Conservation (phyloP, 2,329 filamentous ascomycete species). For the Trichoderma arundinaceum region DNA sequence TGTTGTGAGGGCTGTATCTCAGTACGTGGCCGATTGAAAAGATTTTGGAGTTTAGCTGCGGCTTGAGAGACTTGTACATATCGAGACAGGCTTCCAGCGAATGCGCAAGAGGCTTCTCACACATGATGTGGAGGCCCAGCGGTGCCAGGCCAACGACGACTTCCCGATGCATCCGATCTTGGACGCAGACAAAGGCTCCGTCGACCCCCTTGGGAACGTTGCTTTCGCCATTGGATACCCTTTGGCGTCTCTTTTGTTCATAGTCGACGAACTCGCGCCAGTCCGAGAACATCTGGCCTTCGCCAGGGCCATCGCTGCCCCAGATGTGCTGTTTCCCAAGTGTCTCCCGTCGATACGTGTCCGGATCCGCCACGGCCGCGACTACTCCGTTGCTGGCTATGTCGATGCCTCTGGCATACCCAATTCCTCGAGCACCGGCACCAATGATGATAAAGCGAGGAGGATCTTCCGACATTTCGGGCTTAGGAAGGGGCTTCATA, state of each 20-base stretch:
- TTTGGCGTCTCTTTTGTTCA: constrained; percentile 66
- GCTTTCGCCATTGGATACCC: constrained; percentile 54
- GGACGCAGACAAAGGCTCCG: constrained; percentile 68
- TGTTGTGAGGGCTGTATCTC: constrained; percentile 91
- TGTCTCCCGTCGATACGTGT: constrained; percentile 73
- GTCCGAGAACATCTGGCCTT: constrained; percentile 71
- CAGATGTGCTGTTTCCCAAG: constrained; percentile 78
- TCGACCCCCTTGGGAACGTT: constrained; percentile 62
- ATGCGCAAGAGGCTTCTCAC: constrained; percentile 91
- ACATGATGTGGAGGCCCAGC: constrained; percentile 80
- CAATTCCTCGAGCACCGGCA: constrained; percentile 77
- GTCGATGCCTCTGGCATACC: constrained; percentile 73
- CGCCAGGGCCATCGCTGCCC: constrained; percentile 55
- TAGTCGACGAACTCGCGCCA: constrained; percentile 80
- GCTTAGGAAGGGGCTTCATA: constrained; percentile 46
- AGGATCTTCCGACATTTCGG: constrained; percentile 54
- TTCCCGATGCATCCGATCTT: constrained; percentile 87
- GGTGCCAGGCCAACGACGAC: constrained; percentile 76
- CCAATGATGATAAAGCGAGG: constrained; percentile 80
- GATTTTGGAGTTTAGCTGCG: constrained; percentile 51
- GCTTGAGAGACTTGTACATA: constrained; percentile 67
- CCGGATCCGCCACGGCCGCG: constrained; percentile 80
- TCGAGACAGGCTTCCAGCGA: constrained; percentile 76
- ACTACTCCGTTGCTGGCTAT: constrained; percentile 70
- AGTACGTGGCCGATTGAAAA: constrained; percentile 95